Conservation (phyloP, 768 basidiomycete genomes). For the Tulasnella sp. region DNA sequence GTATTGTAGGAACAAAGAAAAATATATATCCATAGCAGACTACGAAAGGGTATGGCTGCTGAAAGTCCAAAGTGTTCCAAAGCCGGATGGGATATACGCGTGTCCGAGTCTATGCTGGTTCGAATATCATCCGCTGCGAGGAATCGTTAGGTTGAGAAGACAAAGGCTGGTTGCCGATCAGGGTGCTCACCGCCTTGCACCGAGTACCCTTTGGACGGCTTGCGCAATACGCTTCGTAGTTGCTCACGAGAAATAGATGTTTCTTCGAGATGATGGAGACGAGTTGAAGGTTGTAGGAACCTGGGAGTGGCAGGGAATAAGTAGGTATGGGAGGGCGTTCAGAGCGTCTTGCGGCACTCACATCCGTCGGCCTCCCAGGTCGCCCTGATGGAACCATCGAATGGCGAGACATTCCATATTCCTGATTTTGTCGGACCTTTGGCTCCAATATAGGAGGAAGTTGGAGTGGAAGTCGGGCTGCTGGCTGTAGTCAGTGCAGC, state of each 20-base stretch:
- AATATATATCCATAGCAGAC: conserved; percentile 10
- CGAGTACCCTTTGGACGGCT: not conserved
- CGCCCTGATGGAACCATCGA: not conserved
- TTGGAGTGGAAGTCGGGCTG: not conserved
- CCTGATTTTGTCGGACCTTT: not conserved
- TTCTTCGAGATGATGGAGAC: not conserved
- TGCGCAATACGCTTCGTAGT: conserved; percentile 1
- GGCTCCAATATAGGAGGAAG: not conserved
- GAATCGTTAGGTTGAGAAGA: not conserved
- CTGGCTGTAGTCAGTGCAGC: not conserved
- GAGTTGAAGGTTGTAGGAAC: not conserved
- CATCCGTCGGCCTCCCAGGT: not conserved
- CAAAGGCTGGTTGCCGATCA: not conserved
- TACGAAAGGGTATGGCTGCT: conserved; percentile 8
- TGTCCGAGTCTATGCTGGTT: not conserved
- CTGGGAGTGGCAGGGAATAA: not conserved
- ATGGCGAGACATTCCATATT: not conserved
- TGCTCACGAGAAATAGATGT: conserved; percentile 1
- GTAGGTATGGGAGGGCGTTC: not conserved
- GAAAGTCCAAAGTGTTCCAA: not conserved
- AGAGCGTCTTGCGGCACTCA: not conserved
- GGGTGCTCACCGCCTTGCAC: conserved; percentile 1
- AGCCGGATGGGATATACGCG: not conserved
- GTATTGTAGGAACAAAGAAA: not conserved
- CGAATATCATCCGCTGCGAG: not conserved